Base-by-base conservation (phyloP, 345 rosid species). In the Erucastrum elatum region DNA sequence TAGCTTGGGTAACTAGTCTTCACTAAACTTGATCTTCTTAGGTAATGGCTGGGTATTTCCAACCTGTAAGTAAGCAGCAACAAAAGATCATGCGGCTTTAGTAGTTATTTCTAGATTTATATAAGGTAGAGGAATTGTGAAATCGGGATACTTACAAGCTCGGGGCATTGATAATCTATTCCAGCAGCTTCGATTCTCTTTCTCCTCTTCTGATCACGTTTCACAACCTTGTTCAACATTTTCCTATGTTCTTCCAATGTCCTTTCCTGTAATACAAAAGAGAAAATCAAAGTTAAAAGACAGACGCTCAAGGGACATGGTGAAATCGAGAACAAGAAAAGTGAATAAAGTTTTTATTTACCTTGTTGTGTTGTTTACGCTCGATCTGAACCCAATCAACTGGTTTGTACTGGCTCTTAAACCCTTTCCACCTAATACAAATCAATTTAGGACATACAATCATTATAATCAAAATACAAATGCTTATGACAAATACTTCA, bases 151-250 rank as follows among this genome's bases (percentile, higher is more conserved):
- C 98, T 90, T 90, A 95, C 98, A 62, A 95, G 88, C 79, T 85
- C 90, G 0, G 99, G 97, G 87, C 93, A 93, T 60, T 87, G 93
- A 67, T 90, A 94, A 26, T 90, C 94, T 71, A 95, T 85, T 62
- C 96, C 96, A 67, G 94, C 96, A 10, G 87, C 94, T 66, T 84
- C 87, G 77, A 95, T 91, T 81, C 64, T 91, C 86, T 85, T 90
- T 51, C 83, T 82, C 68, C 94, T 85, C 76, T 82, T 93, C 81
- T 83, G 74, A 78, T 86, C 94, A 31, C 84, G 80, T 85, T 91
- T 88, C 64, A 89, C 49, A 64, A 95, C 90, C 84, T 84, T 88
- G 44, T 84, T 84, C 44, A 93, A 84, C 88, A 89, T 37, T 74
- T 93, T 93, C 66, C 80, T 88, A 74, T 93, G 94, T 77, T 88